Percentiles rank a stretch among this genome's conserved stretches.
Conservation (phyloP, 208 protist species). For the Wallacemonas sp. region DNA sequence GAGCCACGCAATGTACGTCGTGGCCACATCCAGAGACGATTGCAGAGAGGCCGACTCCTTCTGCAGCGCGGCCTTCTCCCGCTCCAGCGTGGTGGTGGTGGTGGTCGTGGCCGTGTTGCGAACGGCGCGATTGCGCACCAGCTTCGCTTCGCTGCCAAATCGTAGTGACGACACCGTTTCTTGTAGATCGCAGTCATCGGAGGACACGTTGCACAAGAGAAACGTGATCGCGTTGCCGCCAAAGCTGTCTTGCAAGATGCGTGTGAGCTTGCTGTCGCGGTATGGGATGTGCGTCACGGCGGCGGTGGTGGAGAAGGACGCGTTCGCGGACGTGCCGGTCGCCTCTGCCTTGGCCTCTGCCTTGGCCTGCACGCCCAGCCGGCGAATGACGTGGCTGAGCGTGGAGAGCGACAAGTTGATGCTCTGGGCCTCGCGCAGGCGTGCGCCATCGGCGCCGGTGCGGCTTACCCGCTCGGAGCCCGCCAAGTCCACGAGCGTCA, state of each 20-base stretch:
- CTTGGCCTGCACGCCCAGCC: constrained; percentile 32
- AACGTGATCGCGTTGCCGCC: constrained; percentile 70
- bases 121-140: constrained; percentile 41
- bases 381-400: constrained; percentile 90
- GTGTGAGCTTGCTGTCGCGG: constrained; percentile 91
- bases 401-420: constrained; percentile 94
- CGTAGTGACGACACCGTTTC: constrained; percentile 85
- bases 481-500: constrained; percentile 93
- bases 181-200: constrained; percentile 40
- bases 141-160: constrained; percentile 76
- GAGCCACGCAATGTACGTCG: constrained; percentile 49
- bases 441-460: constrained; percentile 69
- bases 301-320: neutral
- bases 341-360: neutral
- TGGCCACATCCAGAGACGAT: constrained; percentile 25
- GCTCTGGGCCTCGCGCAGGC: constrained; percentile 78
- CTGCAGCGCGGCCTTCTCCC: constrained; percentile 8
- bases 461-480: constrained; percentile 88
- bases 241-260: constrained; percentile 84
- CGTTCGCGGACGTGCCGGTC: constrained; percentile 1
- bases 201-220: constrained; percentile 84
- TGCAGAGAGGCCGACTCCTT: neutral
- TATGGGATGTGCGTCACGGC: constrained; percentile 71
- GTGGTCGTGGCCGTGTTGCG: constrained; percentile 36
- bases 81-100: constrained; percentile 12